A percentile compares a stretch with the other conserved stretches of the same genome.
Conservation (phyloP, 2,329 filamentous ascomycete species). For the Botrytis sinoallii region DNA sequence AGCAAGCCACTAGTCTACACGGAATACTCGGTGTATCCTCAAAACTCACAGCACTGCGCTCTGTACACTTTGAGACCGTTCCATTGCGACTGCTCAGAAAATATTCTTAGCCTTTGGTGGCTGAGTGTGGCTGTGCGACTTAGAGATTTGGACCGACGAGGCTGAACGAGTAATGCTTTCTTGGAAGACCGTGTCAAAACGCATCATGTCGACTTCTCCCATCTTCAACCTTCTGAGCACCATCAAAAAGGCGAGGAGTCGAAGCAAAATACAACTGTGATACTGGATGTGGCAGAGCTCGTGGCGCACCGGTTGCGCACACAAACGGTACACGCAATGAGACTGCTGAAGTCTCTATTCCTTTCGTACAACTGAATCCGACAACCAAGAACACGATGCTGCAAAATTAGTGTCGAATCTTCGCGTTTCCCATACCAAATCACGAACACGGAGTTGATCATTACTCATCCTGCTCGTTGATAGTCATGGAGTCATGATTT, state of each 20-base stretch:
- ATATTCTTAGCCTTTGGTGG: background rate
- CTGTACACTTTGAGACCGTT: background rate
- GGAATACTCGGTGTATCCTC: background rate
- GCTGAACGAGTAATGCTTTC: too few species aligned
- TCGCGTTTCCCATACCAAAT: background rate
- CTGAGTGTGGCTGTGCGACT: background rate
- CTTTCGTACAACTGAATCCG: constrained; percentile 69
- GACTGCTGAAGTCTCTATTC: constrained; percentile 55
- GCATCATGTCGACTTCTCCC: too few species aligned
- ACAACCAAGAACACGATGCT: constrained; percentile 21
- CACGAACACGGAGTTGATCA: background rate
- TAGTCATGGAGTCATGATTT: background rate
- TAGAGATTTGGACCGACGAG: background rate
- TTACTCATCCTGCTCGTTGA: background rate
- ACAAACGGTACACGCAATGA: constrained; percentile 64
- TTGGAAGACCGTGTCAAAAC: too few species aligned
- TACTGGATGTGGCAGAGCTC: constrained; percentile 51
- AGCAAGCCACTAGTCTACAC: background rate
- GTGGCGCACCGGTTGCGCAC: constrained; percentile 57
- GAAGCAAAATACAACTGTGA: too few species aligned
- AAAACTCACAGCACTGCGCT: background rate
- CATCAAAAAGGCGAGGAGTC: too few species aligned
- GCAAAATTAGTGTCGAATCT: background rate
- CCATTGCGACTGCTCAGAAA: background rate
- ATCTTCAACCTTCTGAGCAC: too few species aligned